Evolutionary conservation across 2,329 filamentous ascomycete species (phyloP).

Genomic region (Diaporthe ilicicola): DNA sequence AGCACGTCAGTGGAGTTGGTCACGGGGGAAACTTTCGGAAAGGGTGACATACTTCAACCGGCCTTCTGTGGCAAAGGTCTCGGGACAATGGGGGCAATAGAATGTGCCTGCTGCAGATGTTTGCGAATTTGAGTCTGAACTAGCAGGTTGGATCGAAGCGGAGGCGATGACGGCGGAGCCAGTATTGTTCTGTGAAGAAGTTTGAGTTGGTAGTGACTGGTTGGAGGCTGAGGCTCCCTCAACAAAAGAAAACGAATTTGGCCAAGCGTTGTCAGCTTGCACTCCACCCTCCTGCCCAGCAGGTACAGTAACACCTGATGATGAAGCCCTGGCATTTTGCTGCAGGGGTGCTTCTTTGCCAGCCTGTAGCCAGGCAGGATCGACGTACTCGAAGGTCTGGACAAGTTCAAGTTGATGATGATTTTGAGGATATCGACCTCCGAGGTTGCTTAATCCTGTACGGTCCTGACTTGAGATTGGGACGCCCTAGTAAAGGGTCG

Average conservation of each 20-base stretch:
- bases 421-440: neutral
- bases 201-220: neutral
- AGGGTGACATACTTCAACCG: neutral
- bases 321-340: neutral
- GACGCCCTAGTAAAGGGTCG: neutral
- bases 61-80: neutral
- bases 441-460: neutral
- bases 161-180: neutral
- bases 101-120: neutral
- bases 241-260: neutral
- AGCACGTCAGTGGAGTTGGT: neutral
- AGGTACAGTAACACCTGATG: neutral
- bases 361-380: constrained; percentile 9
- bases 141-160: neutral
- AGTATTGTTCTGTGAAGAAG: neutral
- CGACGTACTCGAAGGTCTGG: neutral
- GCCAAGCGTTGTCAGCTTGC: neutral
- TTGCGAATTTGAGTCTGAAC: neutral
- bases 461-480: constrained; percentile 3
- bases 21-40: too few species aligned
- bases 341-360: neutral
- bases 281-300: constrained; percentile 16
- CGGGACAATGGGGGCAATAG: neutral
- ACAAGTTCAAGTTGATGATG: neutral
- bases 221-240: neutral